phyloP scores from a whole-genome alignment of 495 filamentous ascomycete species.

The Penicillium coffeae region DNA sequence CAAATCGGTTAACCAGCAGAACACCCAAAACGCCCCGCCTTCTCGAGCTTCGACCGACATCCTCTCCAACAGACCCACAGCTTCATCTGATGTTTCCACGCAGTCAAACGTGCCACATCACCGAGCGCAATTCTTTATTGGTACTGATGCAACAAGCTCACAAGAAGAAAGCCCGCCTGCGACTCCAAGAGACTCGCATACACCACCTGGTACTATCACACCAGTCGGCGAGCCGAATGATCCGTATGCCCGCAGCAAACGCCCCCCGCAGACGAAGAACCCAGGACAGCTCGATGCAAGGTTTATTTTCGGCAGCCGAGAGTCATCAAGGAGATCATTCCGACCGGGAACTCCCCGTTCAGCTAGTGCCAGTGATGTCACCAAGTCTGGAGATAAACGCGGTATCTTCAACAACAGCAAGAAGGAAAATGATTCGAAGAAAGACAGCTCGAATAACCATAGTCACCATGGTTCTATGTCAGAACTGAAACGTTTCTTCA shows the following conservation, averaged over 20 bases:
- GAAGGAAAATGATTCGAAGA: slow-evolving; percentile 34
- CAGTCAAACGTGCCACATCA: slow-evolving; percentile 49
- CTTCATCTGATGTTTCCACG: slow-evolving; percentile 36
- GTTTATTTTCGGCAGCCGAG: slow-evolving; percentile 72
- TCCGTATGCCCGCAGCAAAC: slow-evolving; percentile 80
- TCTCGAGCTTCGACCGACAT: slow-evolving; percentile 49
- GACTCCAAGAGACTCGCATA: slow-evolving; percentile 55
- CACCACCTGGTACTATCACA: slow-evolving; percentile 66
- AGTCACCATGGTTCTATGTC: slow-evolving; percentile 77
- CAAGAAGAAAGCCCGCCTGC: slow-evolving; percentile 50
- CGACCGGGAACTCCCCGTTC: slow-evolving; percentile 39
- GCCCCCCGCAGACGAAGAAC: slow-evolving; percentile 66
- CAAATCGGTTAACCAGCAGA: slow-evolving; percentile 14
- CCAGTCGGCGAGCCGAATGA: slow-evolving; percentile 81
- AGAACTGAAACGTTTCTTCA: slow-evolving; percentile 91
- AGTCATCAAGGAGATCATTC: slow-evolving; percentile 43
- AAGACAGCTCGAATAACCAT: slow-evolving; percentile 32
- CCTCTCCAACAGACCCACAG: slow-evolving; percentile 26
- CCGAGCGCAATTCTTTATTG: slow-evolving; percentile 68
- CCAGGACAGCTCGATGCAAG: slow-evolving; percentile 70
- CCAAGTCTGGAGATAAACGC: slow-evolving; percentile 39
- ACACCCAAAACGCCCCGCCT: slow-evolving; percentile 30
- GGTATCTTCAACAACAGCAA: slow-evolving; percentile 46
- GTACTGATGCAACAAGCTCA: slow-evolving; percentile 50
- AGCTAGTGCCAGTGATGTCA: slow-evolving; percentile 45